Base-by-base conservation (phyloP, 179 eudicot genomes). In the Spergularia azorica region DNA sequence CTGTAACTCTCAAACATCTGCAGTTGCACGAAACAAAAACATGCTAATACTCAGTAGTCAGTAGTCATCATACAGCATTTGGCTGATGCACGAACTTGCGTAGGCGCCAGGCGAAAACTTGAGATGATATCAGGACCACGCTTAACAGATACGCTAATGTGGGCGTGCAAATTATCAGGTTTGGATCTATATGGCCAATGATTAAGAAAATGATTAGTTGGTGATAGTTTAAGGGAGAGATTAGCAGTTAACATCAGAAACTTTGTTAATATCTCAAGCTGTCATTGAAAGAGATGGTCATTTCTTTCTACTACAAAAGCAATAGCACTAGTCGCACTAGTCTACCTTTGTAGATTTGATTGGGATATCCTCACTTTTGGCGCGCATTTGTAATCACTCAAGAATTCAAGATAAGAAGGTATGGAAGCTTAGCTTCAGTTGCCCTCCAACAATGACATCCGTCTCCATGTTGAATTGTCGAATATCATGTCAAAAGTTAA, bases 141-240 rank as follows among this genome's bases (percentile, higher is more conserved):
- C 32, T 15, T 21, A 70, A 39, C 5, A 60, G 76, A 72, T 60
- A 56, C 63, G 18, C 20, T 54, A n/a, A 26, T 26, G 56, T 3
- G 20, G 16, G 36, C 16, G 63, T 16, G 7, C 72, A 32, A 66
- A 1, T 11, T 7, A 26, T 48, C 61, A 59, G 13, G 14, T 64
- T 79, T 79, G 77, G 61, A 57, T 8, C 32, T 57, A 71, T 59
- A 41, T 43, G 62, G 56, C 73, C 7, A 66, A 79, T 66, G 70
- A 72, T 50, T 73, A 59, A 15, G 13, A 32, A 60, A 68, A 68
- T 48, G 41, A 64, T 15, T 16, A 26, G 32, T 5, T 16, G 10
- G 15, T 38, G 18, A 74, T 59, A 9, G 21, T 75, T 63, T 52
- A 63, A 18, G 63, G 0, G 52, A 36, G 60, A 36, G 43, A 51